Evolutionary conservation across 164 flowering plant species (phyloP), one percentile per base, ranked within the genome.

Genomic region (Vitis labrusca): DNA sequence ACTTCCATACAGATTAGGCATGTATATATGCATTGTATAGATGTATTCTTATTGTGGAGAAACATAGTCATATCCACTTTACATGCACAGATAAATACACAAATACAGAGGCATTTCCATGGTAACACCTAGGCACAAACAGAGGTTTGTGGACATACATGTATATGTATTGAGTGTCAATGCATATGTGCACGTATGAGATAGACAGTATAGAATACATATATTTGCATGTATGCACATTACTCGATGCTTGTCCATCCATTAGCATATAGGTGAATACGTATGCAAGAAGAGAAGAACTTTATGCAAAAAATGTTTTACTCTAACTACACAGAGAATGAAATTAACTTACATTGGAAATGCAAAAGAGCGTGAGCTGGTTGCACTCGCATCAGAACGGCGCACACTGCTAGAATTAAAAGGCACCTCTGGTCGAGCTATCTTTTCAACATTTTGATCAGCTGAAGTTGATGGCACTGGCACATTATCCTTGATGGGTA

Each of bases 341-440:
- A 9, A 2, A 17, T 9, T 4, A 65, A 61, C 91, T 85, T 78
- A 91, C 96, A 80, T 75, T 64, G 95, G 88, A 71, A 86, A 84
- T 10, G 87, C 86, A 60, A 82, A 88, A 15, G 92, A 84, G 19
- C 32, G 67, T 10, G 53, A 49, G 74, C 86, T 83, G 29, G 73
- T 59, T 63, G 66, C 81, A 66, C 89, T 84, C 27, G 59, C 79
- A 56, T 83, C 85, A 19, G 90, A 83, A 30, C 63, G 84, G 56
- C n/a, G 74, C 23, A 85, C 81, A 10, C 64, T 9, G 68, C 66
- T 77, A 14, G 79, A 53, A 8, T 51, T 68, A 53, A 54, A 58
- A 13, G 77, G 64, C 37, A 52, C 68, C 2, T 50, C 29, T 29
- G 50, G 60, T 30, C 72, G 68, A 52, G 49, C 56, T 2, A 51